phyloP scores from a whole-genome alignment of 768 basidiomycete genomes.

The Termitomyces titanicus region DNA sequence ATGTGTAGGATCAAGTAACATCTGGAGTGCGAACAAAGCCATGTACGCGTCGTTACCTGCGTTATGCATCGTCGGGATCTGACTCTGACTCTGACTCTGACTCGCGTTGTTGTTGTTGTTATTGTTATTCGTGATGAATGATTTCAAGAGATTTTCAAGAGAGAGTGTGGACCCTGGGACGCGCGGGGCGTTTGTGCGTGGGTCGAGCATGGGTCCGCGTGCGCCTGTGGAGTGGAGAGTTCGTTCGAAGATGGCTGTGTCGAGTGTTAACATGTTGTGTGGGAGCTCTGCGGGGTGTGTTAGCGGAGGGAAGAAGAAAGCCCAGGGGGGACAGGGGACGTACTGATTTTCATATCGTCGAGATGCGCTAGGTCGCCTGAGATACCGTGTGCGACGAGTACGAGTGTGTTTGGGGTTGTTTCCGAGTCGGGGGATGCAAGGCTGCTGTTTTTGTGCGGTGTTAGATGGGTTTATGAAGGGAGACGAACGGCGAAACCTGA shows the following conservation, averaged over 20 bases:
- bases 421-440: constrained; percentile 77
- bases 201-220: constrained; percentile 60
- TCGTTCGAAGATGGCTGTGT: constrained; percentile 62
- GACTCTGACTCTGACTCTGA: no score
- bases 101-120: no score
- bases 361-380: constrained; percentile 55
- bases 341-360: constrained; percentile 81
- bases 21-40: constrained; percentile 64
- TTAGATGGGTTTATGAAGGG: background rate
- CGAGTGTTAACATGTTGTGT: constrained; percentile 66
- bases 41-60: constrained; percentile 81
- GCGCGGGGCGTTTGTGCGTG: constrained; percentile 52
- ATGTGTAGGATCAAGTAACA: constrained; percentile 59
- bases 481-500: constrained; percentile 43
- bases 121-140: no score
- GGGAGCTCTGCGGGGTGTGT: constrained; percentile 52
- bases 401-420: constrained; percentile 54
- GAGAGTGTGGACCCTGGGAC: constrained; percentile 52
- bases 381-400: constrained; percentile 64
- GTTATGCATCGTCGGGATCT: constrained; percentile 54
- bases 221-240: constrained; percentile 54
- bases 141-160: constrained; percentile 55
- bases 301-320: background rate
- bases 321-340: constrained; percentile 20
- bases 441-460: constrained; percentile 49